Evolutionary conservation across 495 filamentous ascomycete genomes (phyloP), one percentile per base, ranked within the genome.

Genomic region (Halenospora varia): DNA sequence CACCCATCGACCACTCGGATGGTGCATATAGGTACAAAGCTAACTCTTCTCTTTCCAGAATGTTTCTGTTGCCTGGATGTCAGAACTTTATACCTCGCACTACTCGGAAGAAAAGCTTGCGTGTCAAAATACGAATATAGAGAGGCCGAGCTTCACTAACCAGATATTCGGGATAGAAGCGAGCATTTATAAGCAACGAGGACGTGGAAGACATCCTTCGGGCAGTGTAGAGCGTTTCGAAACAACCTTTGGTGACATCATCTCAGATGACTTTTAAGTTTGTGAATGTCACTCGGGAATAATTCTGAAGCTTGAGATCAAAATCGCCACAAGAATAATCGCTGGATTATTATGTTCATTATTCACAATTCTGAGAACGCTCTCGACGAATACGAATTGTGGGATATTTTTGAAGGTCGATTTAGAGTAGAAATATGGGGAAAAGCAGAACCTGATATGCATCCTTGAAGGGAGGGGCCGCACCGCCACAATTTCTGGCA

Each of bases 401-500:
- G 4, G 13, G 4, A 6, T 4, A 35, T 35, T 35, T 35, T 35
- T 35, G 29, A 13, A 4, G 13, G 29, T 4, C 29, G 29, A 35
- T 35, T 35, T n/a, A n/a, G 29, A 35, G 13, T 35, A 35, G n/a
- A 35, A 35, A 35, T 35, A 35, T 35, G 29, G 29, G 13, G 29
- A 35, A 35, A 35, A 35, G 29, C 13, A 35, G 29, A 35, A 35
- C 29, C 13, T 4, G 13, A 35, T 4, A 35, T 4, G 29, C 49
- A 18, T 53, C 25, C 11, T 39, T 18, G 26, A 10, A 44, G 35
- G n/a, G 24, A 17, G 26, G 42, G 49, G 25, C n/a, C 41, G 45
- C 57, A 55, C 51, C 54, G 57, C 57, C 57, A 60, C 57, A 19
- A 22, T 19, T 35, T 35, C 44, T 35, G 29, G 29, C 29, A 26